Evolutionary conservation across 1,139 yeast genomes (phyloP), one percentile per base, ranked within the genome.

Genomic region (Saccharomyces pastorianus): DNA sequence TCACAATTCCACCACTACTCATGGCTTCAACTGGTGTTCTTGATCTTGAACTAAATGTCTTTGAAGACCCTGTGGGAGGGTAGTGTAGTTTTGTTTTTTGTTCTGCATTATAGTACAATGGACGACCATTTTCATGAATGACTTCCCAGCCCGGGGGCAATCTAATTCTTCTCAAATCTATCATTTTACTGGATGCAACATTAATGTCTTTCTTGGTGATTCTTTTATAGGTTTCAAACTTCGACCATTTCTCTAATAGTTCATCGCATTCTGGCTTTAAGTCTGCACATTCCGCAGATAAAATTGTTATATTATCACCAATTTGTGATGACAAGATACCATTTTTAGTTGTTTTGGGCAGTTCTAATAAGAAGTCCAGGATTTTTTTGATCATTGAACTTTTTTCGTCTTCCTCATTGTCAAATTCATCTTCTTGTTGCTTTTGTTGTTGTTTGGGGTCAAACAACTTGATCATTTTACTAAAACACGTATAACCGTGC

Each of bases 401-500:
- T 29, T 62, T 60, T 6, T 61, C 61, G 4, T 32, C 38, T 13
- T 32, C 38, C 14, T 32, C 38, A 32, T 5, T 13, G 38, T 6
- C 38, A n/a, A 11, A 6, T 32, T 32, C 38, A 13, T 32, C 38
- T 13, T 32, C 38, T 13, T n/a, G 14, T 32, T 32, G 38, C 38
- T 3, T 20, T 20, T 13, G 38, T n/a, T 11, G 14, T 13, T 32
- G 20, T 32, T 32, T 13, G 1, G 38, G 38, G 47, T 69, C 59
- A 47, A 75, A 65, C 14, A 73, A 76, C 54, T 79, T 76, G 50
- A 88, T 67, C 8, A 88, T 71, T 23, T 82, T 79, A 14, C 87
- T 80, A 53, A 91, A 76, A 11, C 95, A 84, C 64, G 85, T 86
- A 70, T 90, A 88, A 6, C 99, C 99, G 67, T 91, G 99, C 65